These are phyloP conservation scores for Trypanosomatidae sp. DNA, from an alignment of 208 protist genomes.

Conservation along the genomic window DNA sequence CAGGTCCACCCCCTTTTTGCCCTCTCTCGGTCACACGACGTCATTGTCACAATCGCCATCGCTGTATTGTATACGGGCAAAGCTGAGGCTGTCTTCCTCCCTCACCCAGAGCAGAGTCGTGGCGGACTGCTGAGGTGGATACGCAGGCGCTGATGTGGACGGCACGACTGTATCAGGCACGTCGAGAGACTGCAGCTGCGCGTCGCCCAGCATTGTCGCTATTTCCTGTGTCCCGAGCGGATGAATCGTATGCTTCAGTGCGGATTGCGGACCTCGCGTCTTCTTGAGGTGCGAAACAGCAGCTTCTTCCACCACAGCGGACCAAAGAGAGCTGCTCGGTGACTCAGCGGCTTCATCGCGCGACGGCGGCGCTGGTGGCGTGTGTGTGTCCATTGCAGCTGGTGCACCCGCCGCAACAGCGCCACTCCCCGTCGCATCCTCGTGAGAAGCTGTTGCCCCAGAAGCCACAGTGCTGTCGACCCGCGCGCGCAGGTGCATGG, in stretches of 20 bases:
- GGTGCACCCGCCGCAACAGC: neutral
- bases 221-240: conserved; percentile 48
- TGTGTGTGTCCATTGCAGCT: neutral
- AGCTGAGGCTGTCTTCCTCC: neutral
- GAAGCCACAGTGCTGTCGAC: neutral
- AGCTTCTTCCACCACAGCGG: neutral
- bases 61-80: neutral
- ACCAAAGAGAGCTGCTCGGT: conserved; percentile 8
- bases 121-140: neutral
- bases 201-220: conserved; percentile 3
- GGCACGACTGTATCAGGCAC: neutral
- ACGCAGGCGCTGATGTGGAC: neutral
- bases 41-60: neutral
- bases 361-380: neutral
- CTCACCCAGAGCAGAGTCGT: neutral
- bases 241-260: conserved; percentile 38
- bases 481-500: neutral
- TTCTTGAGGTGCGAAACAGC: conserved; percentile 17
- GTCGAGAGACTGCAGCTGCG: neutral
- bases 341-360: neutral
- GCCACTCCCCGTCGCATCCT: neutral
- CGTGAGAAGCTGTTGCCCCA: no score
- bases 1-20: neutral
- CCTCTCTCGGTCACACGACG: neutral
- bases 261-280: conserved; percentile 19